phyloP scores from a whole-genome alignment of 768 basidiomycete genomes.

The Crucibulum laeve region DNA sequence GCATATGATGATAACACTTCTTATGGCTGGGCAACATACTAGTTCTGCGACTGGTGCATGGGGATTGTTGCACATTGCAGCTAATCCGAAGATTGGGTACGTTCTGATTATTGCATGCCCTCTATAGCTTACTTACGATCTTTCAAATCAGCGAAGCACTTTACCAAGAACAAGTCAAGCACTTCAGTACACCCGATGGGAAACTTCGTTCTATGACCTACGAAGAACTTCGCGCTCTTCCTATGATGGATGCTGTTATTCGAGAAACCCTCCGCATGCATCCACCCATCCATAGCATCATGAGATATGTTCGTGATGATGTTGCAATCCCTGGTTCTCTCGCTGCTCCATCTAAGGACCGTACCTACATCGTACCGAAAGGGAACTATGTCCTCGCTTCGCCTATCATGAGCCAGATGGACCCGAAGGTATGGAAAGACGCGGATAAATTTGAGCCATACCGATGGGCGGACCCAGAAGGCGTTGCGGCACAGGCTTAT shows the following conservation, averaged over 20 bases:
- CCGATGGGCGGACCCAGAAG: slow-evolving; percentile 84
- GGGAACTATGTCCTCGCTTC: slow-evolving; percentile 88
- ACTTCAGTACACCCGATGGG: slow-evolving; percentile 79
- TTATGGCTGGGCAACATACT: slow-evolving; percentile 99
- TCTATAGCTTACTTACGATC: slow-evolving; percentile 5
- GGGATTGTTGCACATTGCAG: slow-evolving; percentile 84
- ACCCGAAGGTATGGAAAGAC: slow-evolving; percentile 79
- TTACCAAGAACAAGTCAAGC: slow-evolving; percentile 84
- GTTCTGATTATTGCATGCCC: too few relatives aligned
- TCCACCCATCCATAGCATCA: slow-evolving; percentile 93
- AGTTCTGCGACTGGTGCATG: slow-evolving; percentile 91
- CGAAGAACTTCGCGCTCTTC: slow-evolving; percentile 81
- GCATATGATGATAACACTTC: slow-evolving; percentile 96
- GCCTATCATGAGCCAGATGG: slow-evolving; percentile 84
- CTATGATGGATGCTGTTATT: slow-evolving; percentile 83
- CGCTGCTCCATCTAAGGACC: slow-evolving; percentile 69
- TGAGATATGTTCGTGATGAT: slow-evolving; percentile 87
- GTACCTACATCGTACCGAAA: slow-evolving; percentile 81
- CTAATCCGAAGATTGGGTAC: slow-evolving; percentile 69
- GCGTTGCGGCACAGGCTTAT: slow-evolving; percentile 78
- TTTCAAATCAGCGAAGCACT: slow-evolving; percentile 66
- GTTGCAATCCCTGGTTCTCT: slow-evolving; percentile 80
- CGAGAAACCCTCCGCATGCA: slow-evolving; percentile 92
- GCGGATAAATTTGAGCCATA: slow-evolving; percentile 69
- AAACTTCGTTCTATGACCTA: slow-evolving; percentile 75